Conservation (phyloP, 2,329 filamentous ascomycete species). For the Trichoderma aggressivum region DNA sequence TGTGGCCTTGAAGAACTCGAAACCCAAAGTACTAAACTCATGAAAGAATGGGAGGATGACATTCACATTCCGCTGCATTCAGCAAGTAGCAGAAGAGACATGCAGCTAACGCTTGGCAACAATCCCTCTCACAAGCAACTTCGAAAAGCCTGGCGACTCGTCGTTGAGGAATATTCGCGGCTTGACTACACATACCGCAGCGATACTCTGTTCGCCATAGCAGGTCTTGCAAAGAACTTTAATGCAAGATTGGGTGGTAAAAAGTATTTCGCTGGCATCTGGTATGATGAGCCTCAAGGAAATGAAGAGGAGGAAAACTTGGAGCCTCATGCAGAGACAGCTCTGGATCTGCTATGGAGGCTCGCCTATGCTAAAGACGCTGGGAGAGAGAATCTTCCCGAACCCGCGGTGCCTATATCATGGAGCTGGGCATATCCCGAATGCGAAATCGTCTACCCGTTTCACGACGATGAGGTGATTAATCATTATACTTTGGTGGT, state of each 20-base stretch:
- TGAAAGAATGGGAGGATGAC: constrained; percentile 5
- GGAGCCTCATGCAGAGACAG: not conserved
- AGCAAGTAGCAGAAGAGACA: constrained; percentile 1
- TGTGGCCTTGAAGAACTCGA: constrained; percentile 9
- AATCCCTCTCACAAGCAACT: constrained; percentile 10
- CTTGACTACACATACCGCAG: constrained; percentile 12
- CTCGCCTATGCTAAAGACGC: not conserved
- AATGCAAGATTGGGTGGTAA: constrained; percentile 1
- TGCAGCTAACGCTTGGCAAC: not conserved
- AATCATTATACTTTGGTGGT: not conserved
- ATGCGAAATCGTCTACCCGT: constrained; percentile 6
- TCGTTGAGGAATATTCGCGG: constrained; percentile 9
- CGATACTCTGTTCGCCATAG: constrained; percentile 14
- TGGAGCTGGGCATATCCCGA: constrained; percentile 16
- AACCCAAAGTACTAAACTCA: not conserved
- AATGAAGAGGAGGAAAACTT: not conserved
- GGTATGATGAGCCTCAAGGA: not conserved
- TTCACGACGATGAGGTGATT: not conserved
- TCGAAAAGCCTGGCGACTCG: constrained; percentile 5
- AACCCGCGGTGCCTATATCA: constrained; percentile 4
- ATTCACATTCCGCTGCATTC: not conserved
- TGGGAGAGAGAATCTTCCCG: not conserved
- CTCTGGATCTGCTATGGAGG: constrained; percentile 6
- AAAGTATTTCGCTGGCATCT: constrained; percentile 11
- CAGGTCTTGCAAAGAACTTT: constrained; percentile 13